Percentiles rank a stretch among this genome's conserved stretches.
Conservation (phyloP, 345 rosid species). For the Noccaea caerulescens region DNA sequence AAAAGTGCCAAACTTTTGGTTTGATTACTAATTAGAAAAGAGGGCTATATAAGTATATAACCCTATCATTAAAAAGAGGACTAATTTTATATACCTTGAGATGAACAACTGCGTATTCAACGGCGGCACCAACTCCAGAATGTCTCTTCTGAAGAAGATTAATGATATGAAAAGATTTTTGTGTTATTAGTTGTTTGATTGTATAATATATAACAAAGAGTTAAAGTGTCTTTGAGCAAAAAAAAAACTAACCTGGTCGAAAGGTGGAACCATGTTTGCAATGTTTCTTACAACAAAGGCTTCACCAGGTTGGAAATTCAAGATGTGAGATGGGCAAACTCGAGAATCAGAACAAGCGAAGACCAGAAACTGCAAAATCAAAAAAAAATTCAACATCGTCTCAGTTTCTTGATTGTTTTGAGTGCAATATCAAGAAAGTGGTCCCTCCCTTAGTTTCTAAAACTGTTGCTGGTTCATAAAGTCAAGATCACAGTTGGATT, state of each 20-base stretch:
- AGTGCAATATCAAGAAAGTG: constrained; percentile 5
- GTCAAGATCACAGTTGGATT: constrained; percentile 27
- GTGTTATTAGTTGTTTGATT: neutral
- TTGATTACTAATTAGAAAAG: constrained; percentile 8
- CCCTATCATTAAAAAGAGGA: constrained; percentile 31
- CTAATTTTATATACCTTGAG: constrained; percentile 63
- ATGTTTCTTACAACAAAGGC: constrained; percentile 90
- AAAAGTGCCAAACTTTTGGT: constrained; percentile 10
- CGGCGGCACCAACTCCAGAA: constrained; percentile 69
- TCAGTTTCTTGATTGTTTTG: neutral
- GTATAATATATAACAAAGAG: neutral
- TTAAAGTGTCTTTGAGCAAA: neutral
- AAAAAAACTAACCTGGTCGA: constrained; percentile 57
- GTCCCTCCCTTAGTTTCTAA: constrained; percentile 9
- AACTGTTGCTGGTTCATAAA: constrained; percentile 26
- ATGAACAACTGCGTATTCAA: constrained; percentile 94
- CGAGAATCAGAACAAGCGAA: constrained; percentile 97
- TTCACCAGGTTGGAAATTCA: constrained; percentile 89
- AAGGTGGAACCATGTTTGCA: constrained; percentile 91
- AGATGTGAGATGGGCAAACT: constrained; percentile 89
- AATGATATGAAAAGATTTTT: neutral
- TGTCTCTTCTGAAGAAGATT: constrained; percentile 37
- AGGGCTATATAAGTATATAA: no score
- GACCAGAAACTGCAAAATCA: constrained; percentile 70
- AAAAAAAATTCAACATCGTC: neutral